Evolutionary conservation across 495 filamentous ascomycete species (phyloP).

Genomic region (Penicillium lividum): DNA sequence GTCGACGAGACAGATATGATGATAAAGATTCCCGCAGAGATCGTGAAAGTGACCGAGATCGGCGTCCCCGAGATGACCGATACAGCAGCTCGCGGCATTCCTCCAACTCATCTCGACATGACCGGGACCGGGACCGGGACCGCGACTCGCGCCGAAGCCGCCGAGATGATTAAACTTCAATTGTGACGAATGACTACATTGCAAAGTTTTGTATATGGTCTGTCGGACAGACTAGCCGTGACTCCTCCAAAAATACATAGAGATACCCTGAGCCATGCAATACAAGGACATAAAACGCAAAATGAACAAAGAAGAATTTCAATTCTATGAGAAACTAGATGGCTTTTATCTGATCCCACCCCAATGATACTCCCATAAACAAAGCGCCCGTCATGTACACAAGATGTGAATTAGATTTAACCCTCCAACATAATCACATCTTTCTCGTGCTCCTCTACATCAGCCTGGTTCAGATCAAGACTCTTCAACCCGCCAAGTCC

Average conservation of each 20-base stretch:
- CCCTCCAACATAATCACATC: slow-evolving; percentile 48
- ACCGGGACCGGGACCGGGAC: slow-evolving; percentile 37
- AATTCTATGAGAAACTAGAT: slow-evolving; percentile 32
- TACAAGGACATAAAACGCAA: slow-evolving; percentile 3
- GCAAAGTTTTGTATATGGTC: slow-evolving; percentile 10
- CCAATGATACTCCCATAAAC: slow-evolving; percentile 28
- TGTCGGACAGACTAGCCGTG: neutral
- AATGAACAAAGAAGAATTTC: slow-evolving; percentile 15
- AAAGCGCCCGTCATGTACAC: slow-evolving; percentile 35
- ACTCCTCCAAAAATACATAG: slow-evolving; percentile 8
- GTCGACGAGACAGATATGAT: slow-evolving; percentile 30
- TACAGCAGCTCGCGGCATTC: slow-evolving; percentile 39
- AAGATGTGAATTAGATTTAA: slow-evolving; percentile 32
- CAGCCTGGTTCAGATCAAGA: slow-evolving; percentile 14
- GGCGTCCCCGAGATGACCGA: slow-evolving; percentile 34
- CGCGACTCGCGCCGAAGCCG: slow-evolving; percentile 36
- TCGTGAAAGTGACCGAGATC: slow-evolving; percentile 35
- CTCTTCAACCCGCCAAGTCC: slow-evolving; percentile 40
- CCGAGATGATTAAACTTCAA: slow-evolving; percentile 28
- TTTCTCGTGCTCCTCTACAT: slow-evolving; percentile 41
- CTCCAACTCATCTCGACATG: slow-evolving; percentile 34
- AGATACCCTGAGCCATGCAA: slow-evolving; percentile 26
- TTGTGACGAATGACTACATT: slow-evolving; percentile 6
- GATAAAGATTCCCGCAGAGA: slow-evolving; percentile 37
- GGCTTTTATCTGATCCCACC: slow-evolving; percentile 29